Base-by-base conservation (phyloP, 2,329 filamentous ascomycete species). In the Phialocephala sp. region DNA sequence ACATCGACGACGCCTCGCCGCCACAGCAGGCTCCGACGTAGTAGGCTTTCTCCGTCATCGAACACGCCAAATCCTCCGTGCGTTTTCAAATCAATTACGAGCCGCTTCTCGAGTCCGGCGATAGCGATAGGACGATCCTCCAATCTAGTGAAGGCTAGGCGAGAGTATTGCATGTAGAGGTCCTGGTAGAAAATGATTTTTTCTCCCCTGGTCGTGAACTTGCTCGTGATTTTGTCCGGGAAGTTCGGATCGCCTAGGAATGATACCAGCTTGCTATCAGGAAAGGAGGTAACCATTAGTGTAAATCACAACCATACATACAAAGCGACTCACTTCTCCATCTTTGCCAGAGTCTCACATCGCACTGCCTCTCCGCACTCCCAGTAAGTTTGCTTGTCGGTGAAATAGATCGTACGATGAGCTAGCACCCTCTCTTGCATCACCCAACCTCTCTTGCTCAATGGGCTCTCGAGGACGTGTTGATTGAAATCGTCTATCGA, bases 371-470 rank as follows among this genome's bases (percentile, higher is more conserved):
- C 57, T 6, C 79, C 76, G 43, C 80, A 81, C 52, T 79, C 78
- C 72, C 74, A 81, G 24, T 80, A 79, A 0, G 76, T 75, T 64
- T 81, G 77, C 0, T 65, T 65, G 0, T 72, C 47, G 0, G 78
- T 76, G 63, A 79, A 82, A 55, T 76, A 78, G 14, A 81, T 76
- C 0, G 76, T 77, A 11, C 80, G 71, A 9, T 75, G 73, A 0
- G 79, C 74, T 1, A 81, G 66, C 0, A 73, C 75, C n/a, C 75
- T 70, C 63, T 81, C 80, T 62, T 81, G 79, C 18, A 80, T 47
- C 0, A 80, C 79, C 80, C 79, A 81, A 0, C 76, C 79, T 3
- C 79, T 70, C 14, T 66, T 71, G 57, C 75, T 79, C 1, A 82
- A 67, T 1, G 65, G n/a, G 0, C 75, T 69, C 35, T 76, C 60